Base-by-base conservation (phyloP, 108 stramenopile genomes). In the Epithemia pelagica region DNA sequence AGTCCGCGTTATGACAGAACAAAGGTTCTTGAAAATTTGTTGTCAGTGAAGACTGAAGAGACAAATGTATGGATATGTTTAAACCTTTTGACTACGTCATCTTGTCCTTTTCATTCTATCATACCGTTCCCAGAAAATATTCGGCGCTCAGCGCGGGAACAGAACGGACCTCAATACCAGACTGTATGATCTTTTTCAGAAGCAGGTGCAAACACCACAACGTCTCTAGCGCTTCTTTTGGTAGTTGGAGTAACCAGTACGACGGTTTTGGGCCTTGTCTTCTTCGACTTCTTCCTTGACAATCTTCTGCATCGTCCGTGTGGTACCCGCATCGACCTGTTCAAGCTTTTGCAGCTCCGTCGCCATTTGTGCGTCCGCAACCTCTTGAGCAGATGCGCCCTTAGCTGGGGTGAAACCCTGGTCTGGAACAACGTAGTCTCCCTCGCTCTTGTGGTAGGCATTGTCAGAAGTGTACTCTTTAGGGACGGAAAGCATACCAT, bases 301-400 rank as follows among this genome's bases (percentile, higher is more conserved):
- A 77, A 90, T 93, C 82, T 93, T 90, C 32, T 74, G 61, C 86
- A 89, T 79, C 51, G 83, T 78, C 59, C 80, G 79, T 1, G 77
- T 87, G 10, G 89, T 94, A 59, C 89, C 92, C 32, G 89, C 92
- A 30, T 84, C 87, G 30, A 87, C 84, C 69, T 91, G 89, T 66
- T 94, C 92, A 30, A 94, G 77, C 88, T 91, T 94, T 71, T 94
- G 92, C 28, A 94, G 74, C 52, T 89, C 86, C 75, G 85, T 62
- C 24, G 92, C 92, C 31, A 94, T 58, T 59, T 87, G 65, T 64
- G 74, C 78, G 65, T 94, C 92, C 0, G 79, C 81, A 66, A 82
- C 73, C 63, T 94, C 89, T 59, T 90, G 86, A 19, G 91, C 85
- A 27, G 68, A 65, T 20, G 85, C 83, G 18, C 79, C 83, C 32